phyloP scores from a whole-genome alignment of 2,329 filamentous ascomycete species.

The Raffaelea deltoideospora region DNA sequence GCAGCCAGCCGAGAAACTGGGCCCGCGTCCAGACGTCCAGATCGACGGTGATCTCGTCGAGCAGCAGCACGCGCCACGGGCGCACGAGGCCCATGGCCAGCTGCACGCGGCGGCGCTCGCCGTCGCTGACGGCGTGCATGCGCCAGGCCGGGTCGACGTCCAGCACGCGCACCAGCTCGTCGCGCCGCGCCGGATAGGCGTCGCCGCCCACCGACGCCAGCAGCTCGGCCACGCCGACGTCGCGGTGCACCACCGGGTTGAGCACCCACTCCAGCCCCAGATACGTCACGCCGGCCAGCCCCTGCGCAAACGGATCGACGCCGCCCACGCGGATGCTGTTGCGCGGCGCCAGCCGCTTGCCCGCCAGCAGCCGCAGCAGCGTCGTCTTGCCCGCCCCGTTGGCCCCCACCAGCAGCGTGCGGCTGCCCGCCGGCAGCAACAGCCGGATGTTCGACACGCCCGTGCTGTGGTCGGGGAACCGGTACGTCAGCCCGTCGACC shows the following conservation, averaged over 20 bases:
- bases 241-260: slow-evolving; percentile 87
- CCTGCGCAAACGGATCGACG: slow-evolving; percentile 81
- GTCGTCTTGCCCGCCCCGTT: slow-evolving; percentile 98
- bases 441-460: slow-evolving; percentile 63
- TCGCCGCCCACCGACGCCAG: slow-evolving; percentile 77
- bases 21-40: slow-evolving; percentile 74
- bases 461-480: slow-evolving; percentile 71
- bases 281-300: slow-evolving; percentile 89
- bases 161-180: slow-evolving; percentile 75
- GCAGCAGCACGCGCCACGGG: slow-evolving; percentile 78
- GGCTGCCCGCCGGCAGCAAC: slow-evolving; percentile 63
- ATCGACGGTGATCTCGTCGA: slow-evolving; percentile 97
- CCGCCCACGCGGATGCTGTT: slow-evolving; percentile 63
- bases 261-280: slow-evolving; percentile 96
- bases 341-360: slow-evolving; percentile 78
- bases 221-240: slow-evolving; percentile 82
- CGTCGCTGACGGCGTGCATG: slow-evolving; percentile 91
- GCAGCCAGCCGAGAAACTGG: slow-evolving; percentile 76
- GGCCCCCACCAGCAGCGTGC: slow-evolving; percentile 85
- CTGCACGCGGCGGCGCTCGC: slow-evolving; percentile 82
- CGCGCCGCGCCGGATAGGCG: slow-evolving; percentile 63
- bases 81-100: slow-evolving; percentile 87
- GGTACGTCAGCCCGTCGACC: slow-evolving; percentile 68
- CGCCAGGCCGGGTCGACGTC: slow-evolving; percentile 89
- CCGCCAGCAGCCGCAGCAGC: slow-evolving; percentile 80